phyloP scores from a whole-genome alignment of 331 rosid genomes.

The Cydonia oblonga region DNA sequence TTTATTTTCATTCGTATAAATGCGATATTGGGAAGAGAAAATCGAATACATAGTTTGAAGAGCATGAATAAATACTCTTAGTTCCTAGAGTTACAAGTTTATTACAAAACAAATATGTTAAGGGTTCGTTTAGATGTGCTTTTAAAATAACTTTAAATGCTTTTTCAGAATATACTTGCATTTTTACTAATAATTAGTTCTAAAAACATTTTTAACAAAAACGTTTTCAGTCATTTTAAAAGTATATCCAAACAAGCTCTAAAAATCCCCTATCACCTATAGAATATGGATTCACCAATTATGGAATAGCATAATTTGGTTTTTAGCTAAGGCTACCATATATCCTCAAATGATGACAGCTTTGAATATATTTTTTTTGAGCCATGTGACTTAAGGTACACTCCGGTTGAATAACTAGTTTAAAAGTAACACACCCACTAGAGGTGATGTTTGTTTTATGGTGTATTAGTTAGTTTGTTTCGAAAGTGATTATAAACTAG shows the following conservation, averaged over 20 bases:
- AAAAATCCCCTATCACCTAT: neutral
- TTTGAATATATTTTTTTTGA: constrained; percentile 8
- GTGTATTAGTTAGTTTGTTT: constrained; percentile 43
- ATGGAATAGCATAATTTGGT: constrained; percentile 1
- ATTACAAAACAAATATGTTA: neutral
- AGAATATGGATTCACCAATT: neutral
- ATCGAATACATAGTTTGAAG: no score
- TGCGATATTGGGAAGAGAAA: neutral
- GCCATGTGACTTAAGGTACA: constrained; percentile 51
- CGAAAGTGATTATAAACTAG: constrained; percentile 35
- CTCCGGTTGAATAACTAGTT: constrained; percentile 40
- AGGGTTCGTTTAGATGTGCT: no score
- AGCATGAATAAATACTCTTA: no score
- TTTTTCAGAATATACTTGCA: no score
- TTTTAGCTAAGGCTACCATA: constrained; percentile 8
- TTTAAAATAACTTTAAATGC: no score
- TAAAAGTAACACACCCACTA: constrained; percentile 47
- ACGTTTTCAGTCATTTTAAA: no score
- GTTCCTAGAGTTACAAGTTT: neutral
- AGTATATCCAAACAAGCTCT: no score
- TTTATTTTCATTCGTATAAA: no score
- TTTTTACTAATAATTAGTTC: no score
- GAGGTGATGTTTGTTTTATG: constrained; percentile 18
- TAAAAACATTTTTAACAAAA: no score
- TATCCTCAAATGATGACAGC: constrained; percentile 31